Percentiles rank a stretch among this genome's conserved stretches.
phyloP scores from a whole-genome alignment of 2,329 filamentous ascomycete species.

The Aspergillus oerlinghausenensis region DNA sequence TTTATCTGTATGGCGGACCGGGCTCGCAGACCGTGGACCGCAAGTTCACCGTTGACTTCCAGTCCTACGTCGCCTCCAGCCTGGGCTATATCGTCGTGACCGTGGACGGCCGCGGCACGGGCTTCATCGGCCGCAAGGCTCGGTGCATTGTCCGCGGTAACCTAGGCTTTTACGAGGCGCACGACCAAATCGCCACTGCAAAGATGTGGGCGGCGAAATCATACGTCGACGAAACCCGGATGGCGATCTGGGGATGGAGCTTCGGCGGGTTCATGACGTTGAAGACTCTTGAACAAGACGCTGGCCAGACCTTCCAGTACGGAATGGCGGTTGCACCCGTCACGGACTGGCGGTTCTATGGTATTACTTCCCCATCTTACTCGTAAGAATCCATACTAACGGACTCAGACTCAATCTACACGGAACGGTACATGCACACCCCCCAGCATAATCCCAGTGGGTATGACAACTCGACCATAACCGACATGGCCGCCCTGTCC shows the following conservation, averaged over 20 bases:
- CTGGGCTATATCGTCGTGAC: slow-evolving; percentile 94
- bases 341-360: slow-evolving; percentile 96
- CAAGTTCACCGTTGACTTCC: slow-evolving; percentile 78
- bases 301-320: slow-evolving; percentile 84
- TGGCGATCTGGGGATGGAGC: slow-evolving; percentile 98
- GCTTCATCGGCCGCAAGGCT: slow-evolving; percentile 78
- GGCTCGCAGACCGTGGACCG: slow-evolving; percentile 86
- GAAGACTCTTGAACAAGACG: slow-evolving; percentile 90
- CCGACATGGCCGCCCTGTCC: slow-evolving; percentile 66
- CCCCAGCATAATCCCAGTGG: slow-evolving; percentile 75
- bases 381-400: background rate
- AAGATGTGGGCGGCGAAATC: slow-evolving; percentile 74
- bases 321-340: slow-evolving; percentile 98
- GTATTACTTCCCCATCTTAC: slow-evolving; percentile 27
- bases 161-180: slow-evolving; percentile 77
- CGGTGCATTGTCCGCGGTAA: slow-evolving; percentile 78
- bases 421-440: slow-evolving; percentile 83
- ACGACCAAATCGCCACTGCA: slow-evolving; percentile 86
- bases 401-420: slow-evolving; percentile 33
- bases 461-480: slow-evolving; percentile 71
- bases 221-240: slow-evolving; percentile 75
- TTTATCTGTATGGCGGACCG: slow-evolving; percentile 90
- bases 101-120: slow-evolving; percentile 88
- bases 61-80: slow-evolving; percentile 77
- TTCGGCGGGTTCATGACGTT: slow-evolving; percentile 94